Evolutionary conservation across 1,284 basidiomycete species (phyloP).

Genomic region (Meripilus lineatus): DNA sequence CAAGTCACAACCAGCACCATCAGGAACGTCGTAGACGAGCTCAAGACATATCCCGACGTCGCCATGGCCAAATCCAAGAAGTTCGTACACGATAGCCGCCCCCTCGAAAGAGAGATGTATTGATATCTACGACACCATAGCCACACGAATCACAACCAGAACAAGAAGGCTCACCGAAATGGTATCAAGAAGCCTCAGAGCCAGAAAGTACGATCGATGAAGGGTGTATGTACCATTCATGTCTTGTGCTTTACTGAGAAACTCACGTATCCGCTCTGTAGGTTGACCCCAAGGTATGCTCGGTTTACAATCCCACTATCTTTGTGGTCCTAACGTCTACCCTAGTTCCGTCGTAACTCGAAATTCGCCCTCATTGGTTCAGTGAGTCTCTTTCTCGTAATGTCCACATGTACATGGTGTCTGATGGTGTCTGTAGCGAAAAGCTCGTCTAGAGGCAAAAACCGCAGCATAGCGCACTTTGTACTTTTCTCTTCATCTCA

Average conservation of each 20-base stretch:
- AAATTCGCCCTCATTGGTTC: conserved; percentile 75
- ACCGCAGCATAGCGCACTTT: conserved; percentile 36
- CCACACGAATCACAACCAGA: conserved; percentile 93
- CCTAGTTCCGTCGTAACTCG: conserved; percentile 85
- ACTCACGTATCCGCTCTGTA: conserved; percentile 26
- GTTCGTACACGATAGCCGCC: conserved; percentile 40
- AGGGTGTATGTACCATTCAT: conserved; percentile 68
- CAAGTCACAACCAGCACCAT: conserved; percentile 11
- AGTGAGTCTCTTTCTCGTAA: conserved; percentile 42
- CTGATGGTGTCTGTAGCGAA: conserved; percentile 39
- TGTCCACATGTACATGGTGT: background rate
- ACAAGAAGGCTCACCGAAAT: conserved; percentile 93
- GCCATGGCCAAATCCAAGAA: conserved; percentile 83
- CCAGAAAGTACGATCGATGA: conserved; percentile 79
- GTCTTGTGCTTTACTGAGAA: background rate
- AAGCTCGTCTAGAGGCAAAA: conserved; percentile 57
- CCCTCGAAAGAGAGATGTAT: background rate
- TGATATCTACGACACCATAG: conserved; percentile 34
- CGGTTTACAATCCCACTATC: too few species aligned
- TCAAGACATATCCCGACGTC: conserved; percentile 32
- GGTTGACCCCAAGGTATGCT: conserved; percentile 81
- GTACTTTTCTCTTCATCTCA: background rate
- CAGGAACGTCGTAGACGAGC: conserved; percentile 18
- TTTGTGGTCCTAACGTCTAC: too few species aligned
- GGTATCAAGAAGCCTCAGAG: conserved; percentile 85